Conservation (phyloP, 2,329 filamentous ascomycete species). For the Fusarium sp. region DNA sequence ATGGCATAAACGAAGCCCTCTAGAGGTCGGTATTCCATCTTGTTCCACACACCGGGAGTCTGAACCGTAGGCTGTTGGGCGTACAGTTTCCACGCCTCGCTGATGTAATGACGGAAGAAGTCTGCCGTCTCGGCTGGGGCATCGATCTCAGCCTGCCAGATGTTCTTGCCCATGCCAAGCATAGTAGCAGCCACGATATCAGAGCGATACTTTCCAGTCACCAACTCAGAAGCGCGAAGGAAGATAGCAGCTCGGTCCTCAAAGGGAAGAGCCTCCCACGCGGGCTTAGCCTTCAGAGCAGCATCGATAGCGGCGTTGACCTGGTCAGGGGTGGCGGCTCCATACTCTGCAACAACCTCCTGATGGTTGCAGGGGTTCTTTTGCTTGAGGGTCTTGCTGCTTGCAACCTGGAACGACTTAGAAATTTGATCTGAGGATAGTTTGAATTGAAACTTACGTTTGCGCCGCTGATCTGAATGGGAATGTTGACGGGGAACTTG, state of each 20-base stretch:
- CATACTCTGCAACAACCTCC: conserved; percentile 33
- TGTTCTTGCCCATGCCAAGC: conserved; percentile 38
- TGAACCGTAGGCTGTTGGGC: conserved; percentile 25
- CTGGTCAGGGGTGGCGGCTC: conserved; percentile 29
- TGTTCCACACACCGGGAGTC: conserved; percentile 26
- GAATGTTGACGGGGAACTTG: conserved; percentile 28
- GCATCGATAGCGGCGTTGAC: conserved; percentile 37
- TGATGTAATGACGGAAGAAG: conserved; percentile 48
- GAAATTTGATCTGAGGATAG: rapidly evolving
- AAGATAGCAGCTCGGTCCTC: conserved; percentile 35
- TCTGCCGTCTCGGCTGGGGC: conserved; percentile 45
- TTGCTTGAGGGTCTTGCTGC: conserved; percentile 23
- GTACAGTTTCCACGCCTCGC: conserved; percentile 33
- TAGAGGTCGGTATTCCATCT: conserved; percentile 52
- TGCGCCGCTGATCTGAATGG: conserved; percentile 21
- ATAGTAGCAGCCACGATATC: conserved; percentile 36
- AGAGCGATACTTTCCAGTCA: conserved; percentile 35
- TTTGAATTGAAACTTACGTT: neutral
- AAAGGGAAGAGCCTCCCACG: conserved; percentile 31
- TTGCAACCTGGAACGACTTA: conserved; percentile 4
- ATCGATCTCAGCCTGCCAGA: conserved; percentile 38
- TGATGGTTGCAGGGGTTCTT: conserved; percentile 30
- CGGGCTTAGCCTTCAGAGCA: conserved; percentile 27
- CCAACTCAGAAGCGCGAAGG: conserved; percentile 30
- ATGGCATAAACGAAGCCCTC: conserved; percentile 58